Conservation (phyloP, 2,329 filamentous ascomycete genomes). For the Nothomitra cinnamomea region DNA sequence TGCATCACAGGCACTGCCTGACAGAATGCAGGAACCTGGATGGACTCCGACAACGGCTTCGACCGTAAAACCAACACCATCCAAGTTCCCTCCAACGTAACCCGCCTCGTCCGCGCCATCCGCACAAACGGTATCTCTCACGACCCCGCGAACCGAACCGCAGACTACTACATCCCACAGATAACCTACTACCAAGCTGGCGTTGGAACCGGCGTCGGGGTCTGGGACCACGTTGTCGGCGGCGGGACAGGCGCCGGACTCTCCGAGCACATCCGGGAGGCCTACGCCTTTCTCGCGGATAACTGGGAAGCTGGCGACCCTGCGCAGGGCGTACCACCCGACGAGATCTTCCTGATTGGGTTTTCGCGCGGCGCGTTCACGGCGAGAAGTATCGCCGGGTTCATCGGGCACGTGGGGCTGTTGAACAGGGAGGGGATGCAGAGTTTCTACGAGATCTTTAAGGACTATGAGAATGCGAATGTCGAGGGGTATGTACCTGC, state of each 20-base stretch:
- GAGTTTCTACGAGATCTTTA: constrained; percentile 28
- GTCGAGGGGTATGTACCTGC: constrained; percentile 22
- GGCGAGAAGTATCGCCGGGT: constrained; percentile 26
- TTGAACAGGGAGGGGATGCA: constrained; percentile 29
- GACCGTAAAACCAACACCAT: constrained; percentile 10
- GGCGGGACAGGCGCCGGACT: not conserved
- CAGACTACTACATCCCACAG: constrained; percentile 15
- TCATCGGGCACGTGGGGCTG: constrained; percentile 29
- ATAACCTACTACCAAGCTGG: constrained; percentile 26
- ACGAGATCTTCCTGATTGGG: constrained; percentile 32
- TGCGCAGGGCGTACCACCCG: too few relatives aligned
- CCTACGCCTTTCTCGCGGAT: constrained; percentile 30
- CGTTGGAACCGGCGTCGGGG: constrained; percentile 17
- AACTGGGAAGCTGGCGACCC: constrained; percentile 23
- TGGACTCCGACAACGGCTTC: constrained; percentile 16
- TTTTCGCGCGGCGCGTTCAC: constrained; percentile 31
- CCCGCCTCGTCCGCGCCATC: constrained; percentile 21
- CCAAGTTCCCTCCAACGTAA: constrained; percentile 23
- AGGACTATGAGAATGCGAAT: constrained; percentile 26
- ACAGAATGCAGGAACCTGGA: constrained; percentile 15
- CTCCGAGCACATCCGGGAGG: constrained; percentile 14
- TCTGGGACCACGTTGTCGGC: not conserved
- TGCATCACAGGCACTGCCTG: not conserved
- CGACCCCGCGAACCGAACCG: constrained; percentile 11
- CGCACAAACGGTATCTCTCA: constrained; percentile 16